Evolutionary conservation across 2,329 filamentous ascomycete species (phyloP).

Genomic region (Diaporthe citri): DNA sequence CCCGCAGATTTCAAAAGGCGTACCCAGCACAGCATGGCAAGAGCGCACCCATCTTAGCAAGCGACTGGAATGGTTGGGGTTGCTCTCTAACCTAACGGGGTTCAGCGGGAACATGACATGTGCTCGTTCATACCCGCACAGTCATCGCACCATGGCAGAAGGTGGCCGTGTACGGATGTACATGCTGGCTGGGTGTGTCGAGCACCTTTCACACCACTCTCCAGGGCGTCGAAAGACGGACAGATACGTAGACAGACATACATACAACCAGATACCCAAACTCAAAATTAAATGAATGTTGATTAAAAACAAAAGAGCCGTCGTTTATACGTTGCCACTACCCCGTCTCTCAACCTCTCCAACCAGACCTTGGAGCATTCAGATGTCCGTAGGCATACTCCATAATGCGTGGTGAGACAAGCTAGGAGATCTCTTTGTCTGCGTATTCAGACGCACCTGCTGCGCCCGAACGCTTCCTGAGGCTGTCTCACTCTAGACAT

Average conservation of each 20-base stretch:
- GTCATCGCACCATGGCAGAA: background rate
- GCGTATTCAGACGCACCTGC: background rate
- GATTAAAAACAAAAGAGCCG: background rate
- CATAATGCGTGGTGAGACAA: background rate
- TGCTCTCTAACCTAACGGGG: background rate
- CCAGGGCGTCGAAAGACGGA: background rate
- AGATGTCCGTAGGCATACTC: background rate
- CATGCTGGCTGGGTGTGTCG: background rate
- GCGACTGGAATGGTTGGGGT: no score
- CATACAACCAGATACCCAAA: slow-evolving; percentile 4
- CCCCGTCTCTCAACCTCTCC: background rate
- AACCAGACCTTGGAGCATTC: background rate
- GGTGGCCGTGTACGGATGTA: background rate
- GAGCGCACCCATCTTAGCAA: no score
- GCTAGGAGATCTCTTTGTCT: background rate
- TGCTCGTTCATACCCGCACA: background rate
- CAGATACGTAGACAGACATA: background rate
- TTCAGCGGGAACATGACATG: background rate
- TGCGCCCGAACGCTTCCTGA: background rate
- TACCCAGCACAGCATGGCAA: background rate
- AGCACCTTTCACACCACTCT: background rate
- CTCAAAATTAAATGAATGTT: background rate
- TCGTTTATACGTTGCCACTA: no score
- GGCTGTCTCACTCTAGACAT: no score
- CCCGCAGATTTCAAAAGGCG: no score